These are phyloP conservation scores for Aspergillus proliferans DNA, from an alignment of 2,329 filamentous ascomycete species.

Conservation along the genomic window DNA sequence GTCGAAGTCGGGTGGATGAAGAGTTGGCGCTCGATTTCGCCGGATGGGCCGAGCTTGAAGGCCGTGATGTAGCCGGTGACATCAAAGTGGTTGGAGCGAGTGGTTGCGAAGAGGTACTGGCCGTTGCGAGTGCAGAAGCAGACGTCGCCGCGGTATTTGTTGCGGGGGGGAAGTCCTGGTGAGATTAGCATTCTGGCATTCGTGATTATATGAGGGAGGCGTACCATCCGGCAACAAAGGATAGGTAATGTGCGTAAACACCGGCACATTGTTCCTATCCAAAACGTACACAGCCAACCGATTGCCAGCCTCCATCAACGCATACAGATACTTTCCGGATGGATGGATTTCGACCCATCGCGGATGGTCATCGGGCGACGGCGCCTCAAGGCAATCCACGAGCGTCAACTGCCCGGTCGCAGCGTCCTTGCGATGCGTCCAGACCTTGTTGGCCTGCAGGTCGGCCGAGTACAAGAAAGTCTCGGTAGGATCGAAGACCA, in stretches of 20 bases:
- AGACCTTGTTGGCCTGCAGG: constrained; percentile 52
- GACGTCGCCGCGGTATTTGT: constrained; percentile 78
- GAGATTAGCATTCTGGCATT: too few relatives aligned
- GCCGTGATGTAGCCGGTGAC: constrained; percentile 78
- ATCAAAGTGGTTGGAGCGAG: constrained; percentile 68
- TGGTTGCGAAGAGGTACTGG: constrained; percentile 74
- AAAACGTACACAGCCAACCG: constrained; percentile 74
- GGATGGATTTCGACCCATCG: constrained; percentile 84
- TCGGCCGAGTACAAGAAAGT: constrained; percentile 46
- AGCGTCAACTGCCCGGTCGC: constrained; percentile 58
- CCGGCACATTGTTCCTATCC: constrained; percentile 66
- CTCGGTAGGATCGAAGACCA: constrained; percentile 42
- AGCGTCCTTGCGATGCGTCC: constrained; percentile 69
- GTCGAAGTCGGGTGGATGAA: constrained; percentile 79
- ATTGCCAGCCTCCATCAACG: constrained; percentile 85
- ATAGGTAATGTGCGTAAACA: constrained; percentile 70
- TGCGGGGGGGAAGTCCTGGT: constrained; percentile 33
- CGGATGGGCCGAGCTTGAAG: constrained; percentile 63
- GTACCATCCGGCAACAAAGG: constrained; percentile 65
- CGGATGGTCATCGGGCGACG: constrained; percentile 67
- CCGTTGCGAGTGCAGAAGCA: constrained; percentile 64
- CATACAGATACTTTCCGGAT: constrained; percentile 72
- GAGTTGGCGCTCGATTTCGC: constrained; percentile 70
- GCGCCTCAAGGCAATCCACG: constrained; percentile 67
- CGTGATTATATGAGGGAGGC: too few relatives aligned